Evolutionary conservation across 2,329 filamentous ascomycete species (phyloP).

Genomic region (Aspergillus fischeri): DNA sequence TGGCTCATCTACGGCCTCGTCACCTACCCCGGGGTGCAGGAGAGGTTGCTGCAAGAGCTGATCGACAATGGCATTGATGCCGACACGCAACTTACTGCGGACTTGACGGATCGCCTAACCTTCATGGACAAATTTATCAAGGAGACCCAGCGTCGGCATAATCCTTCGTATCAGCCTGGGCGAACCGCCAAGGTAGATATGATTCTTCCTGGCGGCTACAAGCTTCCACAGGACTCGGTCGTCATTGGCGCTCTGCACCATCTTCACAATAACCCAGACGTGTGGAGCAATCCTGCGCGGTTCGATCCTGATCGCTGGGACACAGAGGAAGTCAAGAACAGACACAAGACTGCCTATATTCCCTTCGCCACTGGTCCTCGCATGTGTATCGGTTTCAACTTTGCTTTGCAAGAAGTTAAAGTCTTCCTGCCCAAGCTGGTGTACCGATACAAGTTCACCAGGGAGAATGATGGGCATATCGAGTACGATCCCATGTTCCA

Average conservation of each 20-base stretch:
- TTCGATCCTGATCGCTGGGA: constrained; percentile 62
- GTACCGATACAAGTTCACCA: constrained; percentile 54
- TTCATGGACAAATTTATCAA: constrained; percentile 48
- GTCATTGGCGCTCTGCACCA: constrained; percentile 49
- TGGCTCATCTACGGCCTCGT: constrained; percentile 55
- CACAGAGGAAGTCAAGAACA: constrained; percentile 50
- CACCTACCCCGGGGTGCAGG: constrained; percentile 53
- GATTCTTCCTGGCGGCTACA: constrained; percentile 58
- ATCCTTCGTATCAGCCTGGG: constrained; percentile 58
- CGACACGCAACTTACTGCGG: constrained; percentile 44
- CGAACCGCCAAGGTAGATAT: constrained; percentile 55
- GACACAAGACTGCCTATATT: constrained; percentile 51
- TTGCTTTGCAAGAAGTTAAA: constrained; percentile 59
- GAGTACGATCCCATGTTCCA: constrained; percentile 30
- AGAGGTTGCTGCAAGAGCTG: constrained; percentile 54
- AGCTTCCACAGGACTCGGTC: constrained; percentile 49
- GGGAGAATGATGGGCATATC: constrained; percentile 48
- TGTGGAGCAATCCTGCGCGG: constrained; percentile 56
- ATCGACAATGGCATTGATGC: constrained; percentile 47
- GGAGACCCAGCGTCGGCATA: constrained; percentile 58
- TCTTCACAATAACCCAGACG: constrained; percentile 48
- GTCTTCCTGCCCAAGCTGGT: constrained; percentile 54
- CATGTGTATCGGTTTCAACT: constrained; percentile 62
- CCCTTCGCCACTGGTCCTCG: constrained; percentile 57
- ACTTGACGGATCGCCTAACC: constrained; percentile 45